These are phyloP conservation scores for Epichloe gansuensis DNA, from an alignment of 2,329 filamentous ascomycete genomes.

Conservation along the genomic window DNA sequence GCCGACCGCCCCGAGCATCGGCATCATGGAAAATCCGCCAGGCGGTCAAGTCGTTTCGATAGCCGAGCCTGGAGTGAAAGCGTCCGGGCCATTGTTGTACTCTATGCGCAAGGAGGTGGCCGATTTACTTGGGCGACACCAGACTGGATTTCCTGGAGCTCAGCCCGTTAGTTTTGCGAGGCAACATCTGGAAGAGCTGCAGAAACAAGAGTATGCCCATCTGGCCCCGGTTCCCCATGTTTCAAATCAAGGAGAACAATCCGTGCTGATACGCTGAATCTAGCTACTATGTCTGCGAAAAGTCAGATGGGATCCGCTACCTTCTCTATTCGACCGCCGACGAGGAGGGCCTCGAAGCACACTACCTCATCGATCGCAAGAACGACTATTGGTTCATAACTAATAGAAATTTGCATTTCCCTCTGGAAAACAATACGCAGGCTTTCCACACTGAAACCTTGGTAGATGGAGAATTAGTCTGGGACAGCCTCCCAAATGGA, in stretches of 20 bases:
- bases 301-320: slow-evolving; percentile 92
- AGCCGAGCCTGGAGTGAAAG: slow-evolving; percentile 52
- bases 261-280: slow-evolving; percentile 7
- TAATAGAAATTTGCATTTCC: slow-evolving; percentile 63
- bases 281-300: slow-evolving; percentile 94
- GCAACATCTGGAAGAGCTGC: slow-evolving; percentile 71
- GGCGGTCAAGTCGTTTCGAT: slow-evolving; percentile 36
- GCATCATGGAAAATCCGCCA: slow-evolving; percentile 17
- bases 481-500: slow-evolving; percentile 62
- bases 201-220: slow-evolving; percentile 54
- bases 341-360: slow-evolving; percentile 49
- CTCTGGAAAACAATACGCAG: slow-evolving; percentile 50
- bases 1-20: background rate
- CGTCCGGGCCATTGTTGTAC: slow-evolving; percentile 45
- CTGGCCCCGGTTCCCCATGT: slow-evolving; percentile 3
- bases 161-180: slow-evolving; percentile 89
- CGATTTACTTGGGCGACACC: slow-evolving; percentile 56
- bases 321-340: slow-evolving; percentile 77
- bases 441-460: slow-evolving; percentile 71
- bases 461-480: slow-evolving; percentile 85
- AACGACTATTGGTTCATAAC: slow-evolving; percentile 91
- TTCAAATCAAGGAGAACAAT: background rate
- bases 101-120: slow-evolving; percentile 63
- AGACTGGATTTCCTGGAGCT: slow-evolving; percentile 68
- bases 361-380: slow-evolving; percentile 93